A percentile compares a stretch with the other conserved stretches of the same genome.
Conservation (phyloP, 805 yeast species). For the Spathaspora arborariae region DNA sequence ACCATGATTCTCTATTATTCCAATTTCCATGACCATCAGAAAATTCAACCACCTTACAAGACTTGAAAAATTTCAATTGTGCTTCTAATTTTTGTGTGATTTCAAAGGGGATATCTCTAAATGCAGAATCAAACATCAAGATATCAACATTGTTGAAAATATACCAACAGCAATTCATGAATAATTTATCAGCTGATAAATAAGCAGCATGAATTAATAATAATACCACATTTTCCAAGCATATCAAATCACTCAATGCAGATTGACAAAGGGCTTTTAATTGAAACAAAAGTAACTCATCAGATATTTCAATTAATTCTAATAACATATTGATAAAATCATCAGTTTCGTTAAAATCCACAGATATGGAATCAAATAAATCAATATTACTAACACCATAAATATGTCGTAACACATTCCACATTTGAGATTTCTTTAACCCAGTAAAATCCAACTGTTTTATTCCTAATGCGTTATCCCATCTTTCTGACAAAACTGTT, state of each 20-base stretch:
- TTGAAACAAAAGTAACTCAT: slow-evolving; percentile 57
- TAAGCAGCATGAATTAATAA: slow-evolving; percentile 53
- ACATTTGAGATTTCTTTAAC: slow-evolving; percentile 41
- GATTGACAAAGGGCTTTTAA: slow-evolving; percentile 61
- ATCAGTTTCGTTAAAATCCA: slow-evolving; percentile 18
- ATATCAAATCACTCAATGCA: slow-evolving; percentile 51
- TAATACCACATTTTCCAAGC: slow-evolving; percentile 55
- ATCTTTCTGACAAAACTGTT: slow-evolving; percentile 49
- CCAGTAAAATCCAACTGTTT: slow-evolving; percentile 40
- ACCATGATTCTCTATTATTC: slow-evolving; percentile 15
- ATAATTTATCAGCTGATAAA: slow-evolving; percentile 50
- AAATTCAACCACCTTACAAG: slow-evolving; percentile 23
- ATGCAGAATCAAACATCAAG: slow-evolving; percentile 45
- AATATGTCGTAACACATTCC: slow-evolving; percentile 48
- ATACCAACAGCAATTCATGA: slow-evolving; percentile 63
- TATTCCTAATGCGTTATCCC: slow-evolving; percentile 36
- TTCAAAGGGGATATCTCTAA: slow-evolving; percentile 25
- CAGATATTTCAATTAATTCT: slow-evolving; percentile 57
- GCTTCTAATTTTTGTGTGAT: slow-evolving; percentile 24
- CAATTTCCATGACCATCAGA: slow-evolving; percentile 13
- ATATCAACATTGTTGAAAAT: slow-evolving; percentile 62
- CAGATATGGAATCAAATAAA: slow-evolving; percentile 32
- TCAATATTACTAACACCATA: slow-evolving; percentile 49
- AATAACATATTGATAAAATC: slow-evolving; percentile 52
- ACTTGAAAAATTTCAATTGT: slow-evolving; percentile 22